These are phyloP conservation scores for Neurospora terricola DNA, from an alignment of 495 filamentous ascomycete species.

Conservation along the genomic window DNA sequence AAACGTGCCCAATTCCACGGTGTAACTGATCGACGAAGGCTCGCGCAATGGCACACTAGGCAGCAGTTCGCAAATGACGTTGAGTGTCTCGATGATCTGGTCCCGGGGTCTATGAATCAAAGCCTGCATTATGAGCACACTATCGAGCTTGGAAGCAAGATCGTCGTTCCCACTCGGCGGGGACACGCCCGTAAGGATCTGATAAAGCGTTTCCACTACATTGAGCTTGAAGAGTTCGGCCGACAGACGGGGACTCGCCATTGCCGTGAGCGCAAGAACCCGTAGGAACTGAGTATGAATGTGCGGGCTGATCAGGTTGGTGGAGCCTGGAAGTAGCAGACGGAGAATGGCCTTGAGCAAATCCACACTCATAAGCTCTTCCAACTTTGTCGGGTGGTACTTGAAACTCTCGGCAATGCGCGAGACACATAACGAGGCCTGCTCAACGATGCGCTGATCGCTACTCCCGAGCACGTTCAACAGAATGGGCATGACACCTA, in stretches of 20 bases:
- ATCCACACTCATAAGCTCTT: slow-evolving; percentile 80
- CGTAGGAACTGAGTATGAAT: slow-evolving; percentile 96
- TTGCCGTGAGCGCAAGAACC: slow-evolving; percentile 78
- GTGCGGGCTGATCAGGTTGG: slow-evolving; percentile 87
- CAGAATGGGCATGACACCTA: slow-evolving; percentile 91
- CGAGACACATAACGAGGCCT: slow-evolving; percentile 93
- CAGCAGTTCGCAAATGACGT: slow-evolving; percentile 93
- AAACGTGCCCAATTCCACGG: slow-evolving; percentile 29
- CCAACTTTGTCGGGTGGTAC: slow-evolving; percentile 72
- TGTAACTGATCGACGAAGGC: slow-evolving; percentile 41
- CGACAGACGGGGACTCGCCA: slow-evolving; percentile 77
- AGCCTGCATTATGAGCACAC: slow-evolving; percentile 97
- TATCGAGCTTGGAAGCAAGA: slow-evolving; percentile 84
- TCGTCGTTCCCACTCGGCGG: slow-evolving; percentile 73
- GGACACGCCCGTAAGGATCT: slow-evolving; percentile 94
- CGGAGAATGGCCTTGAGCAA: slow-evolving; percentile 82
- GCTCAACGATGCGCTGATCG: slow-evolving; percentile 94
- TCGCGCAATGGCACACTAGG: slow-evolving; percentile 52
- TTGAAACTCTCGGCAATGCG: slow-evolving; percentile 95
- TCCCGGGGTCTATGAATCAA: slow-evolving; percentile 94
- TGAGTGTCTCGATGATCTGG: slow-evolving; percentile 93
- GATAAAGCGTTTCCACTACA: slow-evolving; percentile 94
- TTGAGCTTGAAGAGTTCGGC: slow-evolving; percentile 93
- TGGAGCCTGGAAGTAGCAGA: slow-evolving; percentile 84
- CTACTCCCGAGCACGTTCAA: slow-evolving; percentile 81